These are phyloP conservation scores for Bothriochloa decipiens DNA, from an alignment of 176 grass and related monocot species.

Conservation along the genomic window DNA sequence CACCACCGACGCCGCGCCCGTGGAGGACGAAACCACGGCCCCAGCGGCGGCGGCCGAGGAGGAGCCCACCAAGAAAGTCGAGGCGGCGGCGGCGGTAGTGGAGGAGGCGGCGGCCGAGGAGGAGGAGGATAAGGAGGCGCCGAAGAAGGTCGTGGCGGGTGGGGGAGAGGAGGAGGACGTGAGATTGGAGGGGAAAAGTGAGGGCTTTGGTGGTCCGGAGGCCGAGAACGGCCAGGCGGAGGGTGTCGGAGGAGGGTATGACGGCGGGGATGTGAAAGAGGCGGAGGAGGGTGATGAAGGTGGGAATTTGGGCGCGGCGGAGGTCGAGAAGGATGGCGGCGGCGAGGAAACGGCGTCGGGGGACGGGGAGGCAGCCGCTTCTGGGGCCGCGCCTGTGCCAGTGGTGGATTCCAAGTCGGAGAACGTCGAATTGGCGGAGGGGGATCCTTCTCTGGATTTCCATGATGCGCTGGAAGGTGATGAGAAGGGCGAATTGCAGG, in stretches of 20 bases:
- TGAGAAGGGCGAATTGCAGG: constrained; percentile 15
- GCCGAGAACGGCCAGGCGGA: constrained; percentile 7
- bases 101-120: too few relatives aligned
- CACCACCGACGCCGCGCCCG: background rate
- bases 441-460: constrained; percentile 25
- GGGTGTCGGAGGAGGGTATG: background rate
- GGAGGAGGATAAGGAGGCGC: background rate
- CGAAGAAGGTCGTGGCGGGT: background rate
- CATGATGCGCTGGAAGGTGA: constrained; percentile 16
- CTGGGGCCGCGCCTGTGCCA: background rate
- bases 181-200: constrained; percentile 36
- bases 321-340: background rate
- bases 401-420: background rate
- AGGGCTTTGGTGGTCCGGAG: background rate
- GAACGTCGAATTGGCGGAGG: constrained; percentile 35
- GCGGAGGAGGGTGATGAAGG: background rate
- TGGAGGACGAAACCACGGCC: background rate
- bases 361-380: constrained; percentile 7
- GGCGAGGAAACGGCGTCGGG: background rate
- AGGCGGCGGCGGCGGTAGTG: background rate
- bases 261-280: background rate
- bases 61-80: constrained; percentile 8
- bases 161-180: constrained; percentile 2
- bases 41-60: background rate
- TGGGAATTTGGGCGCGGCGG: background rate